phyloP scores from a whole-genome alignment of 208 protist species.

The Novymonas esmeraldas region DNA sequence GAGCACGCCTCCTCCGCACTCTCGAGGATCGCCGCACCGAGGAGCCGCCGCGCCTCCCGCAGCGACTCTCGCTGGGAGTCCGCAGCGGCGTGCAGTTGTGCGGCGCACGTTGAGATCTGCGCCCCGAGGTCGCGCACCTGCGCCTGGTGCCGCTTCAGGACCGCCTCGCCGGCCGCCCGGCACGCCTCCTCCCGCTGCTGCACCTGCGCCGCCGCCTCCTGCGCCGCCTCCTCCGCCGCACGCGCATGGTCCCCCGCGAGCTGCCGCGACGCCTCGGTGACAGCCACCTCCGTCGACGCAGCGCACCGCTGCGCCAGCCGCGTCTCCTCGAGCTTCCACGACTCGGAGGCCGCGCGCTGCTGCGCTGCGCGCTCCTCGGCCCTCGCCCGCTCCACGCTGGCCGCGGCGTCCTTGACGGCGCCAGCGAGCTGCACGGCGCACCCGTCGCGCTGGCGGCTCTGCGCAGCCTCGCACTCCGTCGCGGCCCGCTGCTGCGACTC shows the following conservation, averaged over 20 bases:
- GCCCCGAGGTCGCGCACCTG: constrained; percentile 10
- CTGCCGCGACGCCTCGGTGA: not conserved
- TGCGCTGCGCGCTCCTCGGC: constrained; percentile 15
- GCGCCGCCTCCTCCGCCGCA: not conserved
- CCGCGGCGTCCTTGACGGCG: not conserved
- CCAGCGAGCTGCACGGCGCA: not conserved
- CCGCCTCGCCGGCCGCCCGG: not conserved
- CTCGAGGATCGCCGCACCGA: constrained; percentile 7
- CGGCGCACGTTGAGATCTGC: constrained; percentile 3
- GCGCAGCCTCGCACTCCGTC: not conserved
- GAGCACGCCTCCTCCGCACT: constrained; percentile 20
- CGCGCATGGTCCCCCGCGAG: constrained; percentile 4
- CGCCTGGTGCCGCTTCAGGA: not conserved
- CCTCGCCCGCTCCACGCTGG: not conserved
- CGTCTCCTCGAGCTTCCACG: constrained; percentile 6
- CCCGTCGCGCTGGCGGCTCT: not conserved
- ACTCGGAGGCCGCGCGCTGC: not conserved
- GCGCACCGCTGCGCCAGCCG: constrained; percentile 16
- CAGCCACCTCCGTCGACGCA: constrained; percentile 1
- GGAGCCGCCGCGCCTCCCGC: not conserved
- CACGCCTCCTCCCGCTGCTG: not conserved
- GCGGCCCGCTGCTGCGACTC: not conserved
- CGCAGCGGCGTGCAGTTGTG: not conserved
- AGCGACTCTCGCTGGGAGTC: not conserved
- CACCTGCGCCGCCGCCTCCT: not conserved